Percentiles rank a stretch among this genome's conserved stretches.
Conservation (phyloP, 306 rosid species). For the Cotoneaster glaucophyllus region DNA sequence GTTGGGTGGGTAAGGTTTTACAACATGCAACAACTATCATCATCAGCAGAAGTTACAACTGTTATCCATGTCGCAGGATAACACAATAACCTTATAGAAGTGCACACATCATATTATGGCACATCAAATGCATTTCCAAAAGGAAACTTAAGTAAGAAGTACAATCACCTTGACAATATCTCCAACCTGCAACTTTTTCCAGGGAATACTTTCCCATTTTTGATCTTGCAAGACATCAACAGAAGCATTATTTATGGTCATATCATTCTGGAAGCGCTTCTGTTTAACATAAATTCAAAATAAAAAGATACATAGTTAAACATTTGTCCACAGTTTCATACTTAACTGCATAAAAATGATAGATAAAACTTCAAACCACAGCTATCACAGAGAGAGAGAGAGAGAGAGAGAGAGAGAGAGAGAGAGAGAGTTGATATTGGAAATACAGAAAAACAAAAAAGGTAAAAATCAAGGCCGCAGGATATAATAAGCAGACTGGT, state of each 20-base stretch:
- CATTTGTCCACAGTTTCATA: neutral
- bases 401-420: too few species aligned
- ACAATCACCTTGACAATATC: conserved; percentile 73
- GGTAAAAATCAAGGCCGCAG: conserved; percentile 2
- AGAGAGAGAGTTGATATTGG: neutral
- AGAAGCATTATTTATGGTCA: conserved; percentile 61
- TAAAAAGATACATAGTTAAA: neutral
- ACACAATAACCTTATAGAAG: neutral
- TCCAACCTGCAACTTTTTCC: conserved; percentile 93
- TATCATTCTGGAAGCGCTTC: conserved; percentile 93
- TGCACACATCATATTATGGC: neutral
- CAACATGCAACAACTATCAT: neutral
- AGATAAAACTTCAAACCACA: conserved; percentile 11
- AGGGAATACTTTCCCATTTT: conserved; percentile 71
- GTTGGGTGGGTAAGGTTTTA: neutral
- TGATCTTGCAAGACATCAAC: conserved; percentile 76
- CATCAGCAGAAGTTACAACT: neutral
- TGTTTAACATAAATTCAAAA: conserved; percentile 33
- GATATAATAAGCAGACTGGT: conserved; percentile 9
- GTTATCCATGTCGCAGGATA: neutral
- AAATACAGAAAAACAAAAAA: neutral
- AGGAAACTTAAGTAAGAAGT: conserved; percentile 3
- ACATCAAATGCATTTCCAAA: neutral
- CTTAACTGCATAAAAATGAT: neutral
- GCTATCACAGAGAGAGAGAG: neutral